Percentiles rank a stretch among this genome's conserved stretches.
Conservation (phyloP, 345 rosid genomes). For the Clausena lansium region DNA sequence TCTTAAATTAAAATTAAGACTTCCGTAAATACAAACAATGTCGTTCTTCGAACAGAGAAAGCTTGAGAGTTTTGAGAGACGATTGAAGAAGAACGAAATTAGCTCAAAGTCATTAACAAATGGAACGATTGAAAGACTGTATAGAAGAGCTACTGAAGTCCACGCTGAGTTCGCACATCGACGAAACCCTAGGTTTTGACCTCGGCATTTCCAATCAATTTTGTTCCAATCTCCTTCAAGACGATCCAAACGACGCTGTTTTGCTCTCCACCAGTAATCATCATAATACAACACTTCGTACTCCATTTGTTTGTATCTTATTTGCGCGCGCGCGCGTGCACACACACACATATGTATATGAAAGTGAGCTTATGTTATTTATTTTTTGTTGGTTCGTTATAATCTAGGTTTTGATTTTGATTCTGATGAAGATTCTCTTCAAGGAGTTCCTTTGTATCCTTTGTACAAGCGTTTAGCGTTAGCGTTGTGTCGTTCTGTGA, state of each 20-base stretch:
- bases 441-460: conserved; percentile 52
- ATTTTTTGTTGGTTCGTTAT: background rate
- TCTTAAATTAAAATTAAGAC: too few species aligned
- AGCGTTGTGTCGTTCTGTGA: conserved; percentile 38
- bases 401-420: conserved; percentile 5
- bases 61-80: background rate
- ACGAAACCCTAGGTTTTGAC: conserved; percentile 32
- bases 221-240: conserved; percentile 33
- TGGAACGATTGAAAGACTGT: conserved; percentile 24
- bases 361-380: background rate
- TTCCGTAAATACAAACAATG: too few species aligned
- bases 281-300: too few species aligned
- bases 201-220: conserved; percentile 36
- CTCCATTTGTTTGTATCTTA: background rate
- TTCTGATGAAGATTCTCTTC: conserved; percentile 22
- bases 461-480: conserved; percentile 48
- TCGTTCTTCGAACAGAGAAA: too few species aligned
- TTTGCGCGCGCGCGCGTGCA: background rate
- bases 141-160: conserved; percentile 46
- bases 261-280: background rate
- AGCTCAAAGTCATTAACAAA: background rate
- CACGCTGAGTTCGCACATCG: conserved; percentile 34
- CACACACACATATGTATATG: too few species aligned
- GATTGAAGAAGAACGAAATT: too few species aligned
- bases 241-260: background rate